Evolutionary conservation across 257 asterid genomes (phyloP).

Genomic region (Solanum dulcamara): DNA sequence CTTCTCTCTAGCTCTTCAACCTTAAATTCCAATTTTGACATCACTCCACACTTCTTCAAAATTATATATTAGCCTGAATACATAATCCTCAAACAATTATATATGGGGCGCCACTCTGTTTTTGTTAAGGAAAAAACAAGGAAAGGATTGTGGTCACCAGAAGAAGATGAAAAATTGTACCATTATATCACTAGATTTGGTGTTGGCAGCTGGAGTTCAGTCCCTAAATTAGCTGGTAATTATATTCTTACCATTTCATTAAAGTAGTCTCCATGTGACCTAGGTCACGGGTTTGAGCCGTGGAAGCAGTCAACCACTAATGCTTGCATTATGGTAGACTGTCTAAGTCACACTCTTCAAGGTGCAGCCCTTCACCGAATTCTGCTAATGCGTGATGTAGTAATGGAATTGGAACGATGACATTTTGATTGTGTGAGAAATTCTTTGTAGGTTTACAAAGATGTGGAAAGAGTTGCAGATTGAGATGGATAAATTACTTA

Average conservation of each 20-base stretch:
- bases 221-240: constrained; percentile 81
- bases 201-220: constrained; percentile 93
- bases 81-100: background rate
- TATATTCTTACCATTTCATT: background rate
- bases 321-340: background rate
- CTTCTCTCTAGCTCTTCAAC: constrained; percentile 12
- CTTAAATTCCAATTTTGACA: constrained; percentile 42
- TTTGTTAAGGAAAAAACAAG: constrained; percentile 61
- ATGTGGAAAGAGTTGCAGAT: constrained; percentile 83
- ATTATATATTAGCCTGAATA: background rate
- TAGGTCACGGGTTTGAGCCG: background rate
- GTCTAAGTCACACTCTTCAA: background rate
- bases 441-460: constrained; percentile 52
- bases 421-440: background rate
- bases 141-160: constrained; percentile 95
- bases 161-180: constrained; percentile 67
- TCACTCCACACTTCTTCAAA: constrained; percentile 13
- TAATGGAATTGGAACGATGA: background rate
- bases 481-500: constrained; percentile 78
- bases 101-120: constrained; percentile 64
- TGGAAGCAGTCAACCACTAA: background rate
- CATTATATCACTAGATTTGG: constrained; percentile 67
- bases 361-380: background rate
- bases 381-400: background rate
- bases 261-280: background rate